Evolutionary conservation across 2,329 filamentous ascomycete genomes (phyloP), one percentile per base, ranked within the genome.

Genomic region (Ceratocystis harringtonii): DNA sequence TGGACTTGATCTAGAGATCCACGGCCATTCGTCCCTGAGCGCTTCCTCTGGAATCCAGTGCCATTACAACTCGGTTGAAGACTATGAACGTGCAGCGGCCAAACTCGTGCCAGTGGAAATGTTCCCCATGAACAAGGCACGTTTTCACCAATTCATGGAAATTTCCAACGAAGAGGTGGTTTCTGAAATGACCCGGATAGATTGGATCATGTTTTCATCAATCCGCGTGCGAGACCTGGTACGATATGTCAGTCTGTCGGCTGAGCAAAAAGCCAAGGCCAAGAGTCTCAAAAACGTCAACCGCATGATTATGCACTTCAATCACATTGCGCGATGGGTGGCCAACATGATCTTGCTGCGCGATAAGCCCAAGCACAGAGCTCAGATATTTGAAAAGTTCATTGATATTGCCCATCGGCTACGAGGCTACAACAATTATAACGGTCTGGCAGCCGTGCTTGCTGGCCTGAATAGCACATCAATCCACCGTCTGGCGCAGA

Each of bases 181-280:
- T 17, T 86, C 88, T 67, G 94, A 99, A 74, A 82, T 99, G 71
- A 97, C 94, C 3, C 83, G 92, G 68, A 95, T 99, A 65, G 94
- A 99, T 76, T 97, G 92, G 92, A 86, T 95, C 74, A 94, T 97
- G 88, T 97, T 96, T 74, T 95, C 89, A 63, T 92, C 91, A 0
- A 96, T 97, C 68, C 86, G 90, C 30, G 89, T 95, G 65, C 89
- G 94, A 67, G 94, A 99, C 75, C 84, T 97, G 61, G 88, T 97
- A 52, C 88, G 94, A 3, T 89, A 96, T 72, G 92, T 96, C 69
- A 94, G 87, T 71, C 78, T 96, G 60, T 84, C 86, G 0, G 72
- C 81, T 0, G 80, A 85, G 55, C 82, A 88, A 67, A 89, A 89
- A 74, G 87, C 89, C 71, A 86, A 85, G 70, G 90, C 86, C 73